Base-by-base conservation (phyloP, 179 eudicot genomes). In the Pouteria campechiana region DNA sequence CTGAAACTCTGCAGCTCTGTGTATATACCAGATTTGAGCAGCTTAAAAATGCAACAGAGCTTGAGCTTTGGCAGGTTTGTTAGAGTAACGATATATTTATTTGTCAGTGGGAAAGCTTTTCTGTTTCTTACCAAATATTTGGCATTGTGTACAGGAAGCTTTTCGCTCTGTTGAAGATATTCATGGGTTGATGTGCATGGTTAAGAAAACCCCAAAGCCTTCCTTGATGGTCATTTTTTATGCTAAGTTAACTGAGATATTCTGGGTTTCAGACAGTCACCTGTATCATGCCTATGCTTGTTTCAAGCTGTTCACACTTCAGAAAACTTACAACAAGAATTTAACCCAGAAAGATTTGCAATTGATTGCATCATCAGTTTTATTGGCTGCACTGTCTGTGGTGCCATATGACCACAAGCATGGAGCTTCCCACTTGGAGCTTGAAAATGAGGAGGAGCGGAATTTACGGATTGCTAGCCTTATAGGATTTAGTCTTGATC, bases 61-160 rank as follows among this genome's bases (percentile, higher is more conserved):
- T 85, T 68, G 88, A 73, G 44, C 88, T 85, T 11, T 85, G 95
- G 95, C 95, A 85, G 95, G 95, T 85, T 17, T 9, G 57, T 19
- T 10, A 31, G n/a, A n/a, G n/a, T n/a, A n/a, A n/a, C n/a, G n/a
- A n/a, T n/a, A n/a, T n/a, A n/a, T n/a, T n/a, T n/a, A n/a, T n/a
- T n/a, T n/a, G n/a, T n/a, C n/a, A n/a, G n/a, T n/a, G n/a, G n/a
- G n/a, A n/a, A n/a, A n/a, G n/a, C n/a, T n/a, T n/a, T n/a, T n/a
- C n/a, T n/a, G n/a, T n/a, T n/a, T n/a, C n/a, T n/a, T 45, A n/a
- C n/a, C n/a, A n/a, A n/a, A n/a, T n/a, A n/a, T n/a, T n/a, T n/a
- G n/a, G n/a, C n/a, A n/a, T n/a, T n/a, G n/a, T n/a, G n/a, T n/a
- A 31, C 79, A 85, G 97, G 97, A 89, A 58, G 97, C 97, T 2